Conservation (phyloP, 805 yeast genomes). For the Wickerhamiella qilinensis region DNA sequence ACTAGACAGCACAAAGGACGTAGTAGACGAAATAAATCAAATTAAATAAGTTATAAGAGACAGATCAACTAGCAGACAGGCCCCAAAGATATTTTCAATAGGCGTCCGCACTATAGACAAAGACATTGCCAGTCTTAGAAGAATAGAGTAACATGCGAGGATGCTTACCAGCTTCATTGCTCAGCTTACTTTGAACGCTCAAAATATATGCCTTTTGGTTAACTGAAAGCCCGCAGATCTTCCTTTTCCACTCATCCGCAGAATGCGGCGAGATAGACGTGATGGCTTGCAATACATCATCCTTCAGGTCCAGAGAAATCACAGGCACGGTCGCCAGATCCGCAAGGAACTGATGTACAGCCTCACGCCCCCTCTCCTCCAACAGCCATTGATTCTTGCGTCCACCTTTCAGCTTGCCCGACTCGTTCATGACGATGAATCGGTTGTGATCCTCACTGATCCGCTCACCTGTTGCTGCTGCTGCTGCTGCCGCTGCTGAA, state of each 20-base stretch:
- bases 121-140: constrained; percentile 57
- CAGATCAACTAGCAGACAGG: too few species aligned
- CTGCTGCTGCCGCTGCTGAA: too few species aligned
- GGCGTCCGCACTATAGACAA: constrained; percentile 50
- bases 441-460: constrained; percentile 2
- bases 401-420: constrained; percentile 53
- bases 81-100: not conserved
- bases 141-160: constrained; percentile 56
- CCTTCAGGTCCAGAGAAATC: constrained; percentile 59
- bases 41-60: too few species aligned
- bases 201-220: constrained; percentile 67
- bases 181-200: constrained; percentile 52
- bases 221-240: constrained; percentile 72
- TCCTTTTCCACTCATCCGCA: constrained; percentile 43
- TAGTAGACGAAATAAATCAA: too few species aligned
- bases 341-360: constrained; percentile 37
- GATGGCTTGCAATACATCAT: constrained; percentile 75
- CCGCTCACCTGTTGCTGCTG: too few species aligned
- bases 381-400: constrained; percentile 62
- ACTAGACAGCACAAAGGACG: too few species aligned
- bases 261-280: constrained; percentile 16
- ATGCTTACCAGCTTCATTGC: constrained; percentile 57
- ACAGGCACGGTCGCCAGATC: constrained; percentile 53
- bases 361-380: constrained; percentile 61
- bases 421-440: constrained; percentile 53